Evolutionary conservation across 495 filamentous ascomycete species (phyloP).

Genomic region (Penicillium maclennaniae): DNA sequence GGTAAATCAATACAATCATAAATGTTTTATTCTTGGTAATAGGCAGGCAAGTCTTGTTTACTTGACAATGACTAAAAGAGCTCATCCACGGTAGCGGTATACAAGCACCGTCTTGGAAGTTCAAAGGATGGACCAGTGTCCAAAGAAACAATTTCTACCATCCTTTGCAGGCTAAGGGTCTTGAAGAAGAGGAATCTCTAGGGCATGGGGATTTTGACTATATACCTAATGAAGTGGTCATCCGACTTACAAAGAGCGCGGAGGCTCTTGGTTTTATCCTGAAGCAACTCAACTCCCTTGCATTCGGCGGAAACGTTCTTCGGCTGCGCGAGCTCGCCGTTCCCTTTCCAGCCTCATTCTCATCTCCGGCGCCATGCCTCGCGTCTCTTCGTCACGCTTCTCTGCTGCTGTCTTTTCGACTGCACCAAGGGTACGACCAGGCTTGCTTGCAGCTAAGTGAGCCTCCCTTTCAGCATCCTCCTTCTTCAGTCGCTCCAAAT

Average conservation of each 20-base stretch:
- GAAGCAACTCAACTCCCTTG: slow-evolving; percentile 27
- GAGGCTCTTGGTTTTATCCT: no score
- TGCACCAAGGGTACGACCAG: slow-evolving; percentile 46
- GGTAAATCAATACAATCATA: neutral
- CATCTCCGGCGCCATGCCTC: slow-evolving; percentile 83
- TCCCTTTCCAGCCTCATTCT: slow-evolving; percentile 75
- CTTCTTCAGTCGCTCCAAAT: slow-evolving; percentile 62
- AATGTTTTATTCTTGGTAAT: neutral
- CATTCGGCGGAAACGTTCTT: slow-evolving; percentile 75
- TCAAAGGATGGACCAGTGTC: no score
- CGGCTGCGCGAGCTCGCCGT: slow-evolving; percentile 76
- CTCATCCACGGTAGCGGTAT: neutral
- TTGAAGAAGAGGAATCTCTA: no score
- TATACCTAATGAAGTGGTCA: no score
- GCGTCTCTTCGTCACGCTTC: slow-evolving; percentile 73
- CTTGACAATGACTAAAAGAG: neutral
- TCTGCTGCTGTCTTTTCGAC: slow-evolving; percentile 67
- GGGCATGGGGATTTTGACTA: no score
- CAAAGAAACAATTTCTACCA: no score
- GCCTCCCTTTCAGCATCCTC: slow-evolving; percentile 55
- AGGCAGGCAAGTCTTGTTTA: neutral
- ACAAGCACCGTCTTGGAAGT: no score
- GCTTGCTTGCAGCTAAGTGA: slow-evolving; percentile 34
- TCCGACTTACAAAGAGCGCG: no score
- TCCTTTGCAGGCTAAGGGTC: no score